Conservation (phyloP, 2,329 filamentous ascomycete genomes). For the Ophiobolus disseminans region DNA sequence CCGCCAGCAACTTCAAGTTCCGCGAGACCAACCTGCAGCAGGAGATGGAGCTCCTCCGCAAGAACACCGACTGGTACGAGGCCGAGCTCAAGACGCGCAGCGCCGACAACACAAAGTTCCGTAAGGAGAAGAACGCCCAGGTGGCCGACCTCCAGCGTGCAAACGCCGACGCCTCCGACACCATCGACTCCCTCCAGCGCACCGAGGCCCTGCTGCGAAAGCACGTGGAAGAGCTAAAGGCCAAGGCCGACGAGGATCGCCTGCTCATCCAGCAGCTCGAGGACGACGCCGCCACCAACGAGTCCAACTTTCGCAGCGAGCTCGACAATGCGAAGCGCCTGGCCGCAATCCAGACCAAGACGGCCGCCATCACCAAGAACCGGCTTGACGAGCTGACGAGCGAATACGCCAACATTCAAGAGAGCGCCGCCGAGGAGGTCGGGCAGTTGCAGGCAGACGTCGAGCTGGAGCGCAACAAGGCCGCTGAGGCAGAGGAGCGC, state of each 20-base stretch:
- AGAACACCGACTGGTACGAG: constrained; percentile 93
- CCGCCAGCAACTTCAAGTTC: constrained; percentile 83
- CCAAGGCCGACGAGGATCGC: constrained; percentile 85
- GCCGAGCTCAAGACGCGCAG: constrained; percentile 89
- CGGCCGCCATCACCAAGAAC: constrained; percentile 73
- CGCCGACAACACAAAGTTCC: constrained; percentile 83
- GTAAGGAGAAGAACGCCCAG: constrained; percentile 92
- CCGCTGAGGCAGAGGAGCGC: constrained; percentile 66
- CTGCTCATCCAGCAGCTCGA: constrained; percentile 83
- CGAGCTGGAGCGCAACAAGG: constrained; percentile 63
- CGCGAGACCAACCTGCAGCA: constrained; percentile 89
- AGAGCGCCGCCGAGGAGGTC: constrained; percentile 68
- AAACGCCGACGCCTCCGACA: constrained; percentile 82
- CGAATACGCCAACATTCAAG: constrained; percentile 67
- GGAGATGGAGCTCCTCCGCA: constrained; percentile 85
- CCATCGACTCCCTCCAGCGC: constrained; percentile 77
- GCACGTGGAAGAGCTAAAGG: constrained; percentile 81
- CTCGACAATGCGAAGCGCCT: constrained; percentile 81
- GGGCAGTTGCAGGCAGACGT: constrained; percentile 58
- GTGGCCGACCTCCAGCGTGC: constrained; percentile 87
- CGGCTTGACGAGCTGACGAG: constrained; percentile 74
- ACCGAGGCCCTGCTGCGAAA: constrained; percentile 81
- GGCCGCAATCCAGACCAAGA: constrained; percentile 80
- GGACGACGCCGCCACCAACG: constrained; percentile 79
- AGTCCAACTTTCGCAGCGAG: constrained; percentile 87